These are phyloP conservation scores for Echium plantagineum DNA, from an alignment of 257 asterid species.

Conservation along the genomic window DNA sequence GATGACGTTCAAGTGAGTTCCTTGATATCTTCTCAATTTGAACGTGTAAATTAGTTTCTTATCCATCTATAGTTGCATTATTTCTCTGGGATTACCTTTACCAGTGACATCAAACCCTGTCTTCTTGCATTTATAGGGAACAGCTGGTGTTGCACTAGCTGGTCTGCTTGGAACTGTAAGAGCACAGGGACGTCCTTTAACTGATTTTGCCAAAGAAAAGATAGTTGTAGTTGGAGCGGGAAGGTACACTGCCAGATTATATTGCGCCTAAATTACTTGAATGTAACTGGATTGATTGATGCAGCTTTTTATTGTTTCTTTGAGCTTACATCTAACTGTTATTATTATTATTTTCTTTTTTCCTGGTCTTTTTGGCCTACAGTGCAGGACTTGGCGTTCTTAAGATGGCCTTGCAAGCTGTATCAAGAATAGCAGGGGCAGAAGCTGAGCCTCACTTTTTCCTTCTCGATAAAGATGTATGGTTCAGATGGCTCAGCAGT, in stretches of 20 bases:
- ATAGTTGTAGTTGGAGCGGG: slow-evolving; percentile 99
- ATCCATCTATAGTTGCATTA: slow-evolving; percentile 7
- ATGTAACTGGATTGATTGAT: background rate
- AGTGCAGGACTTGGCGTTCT: slow-evolving; percentile 99
- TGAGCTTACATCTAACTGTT: background rate
- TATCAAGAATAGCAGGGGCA: slow-evolving; percentile 77
- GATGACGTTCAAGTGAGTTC: slow-evolving; percentile 91
- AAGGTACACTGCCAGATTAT: slow-evolving; percentile 41
- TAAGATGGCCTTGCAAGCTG: slow-evolving; percentile 95
- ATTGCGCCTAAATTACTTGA: slow-evolving; percentile 3
- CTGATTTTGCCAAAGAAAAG: slow-evolving; percentile 90
- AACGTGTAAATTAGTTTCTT: slow-evolving; percentile 7
- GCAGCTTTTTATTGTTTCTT: background rate
- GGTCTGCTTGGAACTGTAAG: slow-evolving; percentile 95
- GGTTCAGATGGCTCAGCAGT: slow-evolving; percentile 13
- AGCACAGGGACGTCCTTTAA: slow-evolving; percentile 85
- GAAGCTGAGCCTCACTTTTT: slow-evolving; percentile 80
- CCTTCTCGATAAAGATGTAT: slow-evolving; percentile 91
- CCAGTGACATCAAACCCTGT: slow-evolving; percentile 10
- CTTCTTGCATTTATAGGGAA: slow-evolving; percentile 51
- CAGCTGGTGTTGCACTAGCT: slow-evolving; percentile 99
- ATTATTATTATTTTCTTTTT: background rate
- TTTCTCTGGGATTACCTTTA: slow-evolving; percentile 10
- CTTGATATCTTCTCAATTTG: slow-evolving; percentile 5
- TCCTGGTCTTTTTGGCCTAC: slow-evolving; percentile 21